A percentile compares a stretch with the other conserved stretches of the same genome.
These are phyloP conservation scores for Populus ilicifolia DNA, from an alignment of 345 rosid species.

Conservation along the genomic window DNA sequence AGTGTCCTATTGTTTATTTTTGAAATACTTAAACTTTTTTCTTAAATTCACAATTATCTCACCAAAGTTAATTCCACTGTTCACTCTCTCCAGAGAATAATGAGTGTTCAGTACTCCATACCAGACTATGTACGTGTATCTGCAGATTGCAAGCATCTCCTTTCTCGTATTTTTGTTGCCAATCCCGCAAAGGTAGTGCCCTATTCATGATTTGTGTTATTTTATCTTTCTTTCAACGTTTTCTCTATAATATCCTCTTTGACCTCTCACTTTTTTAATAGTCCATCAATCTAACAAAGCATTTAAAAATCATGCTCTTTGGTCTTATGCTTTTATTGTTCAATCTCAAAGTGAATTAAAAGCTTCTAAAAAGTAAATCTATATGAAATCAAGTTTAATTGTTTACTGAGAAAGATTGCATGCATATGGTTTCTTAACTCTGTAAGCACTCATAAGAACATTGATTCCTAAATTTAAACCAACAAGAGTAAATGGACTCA, in stretches of 20 bases:
- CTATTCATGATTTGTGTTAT: not conserved
- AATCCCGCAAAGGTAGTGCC: slow-evolving; percentile 54
- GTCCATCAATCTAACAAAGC: too few relatives aligned
- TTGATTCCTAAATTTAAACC: too few relatives aligned
- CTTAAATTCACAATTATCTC: not conserved
- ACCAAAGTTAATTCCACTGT: not conserved
- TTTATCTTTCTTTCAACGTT: not conserved
- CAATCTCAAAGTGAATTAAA: too few relatives aligned
- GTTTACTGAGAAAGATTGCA: too few relatives aligned
- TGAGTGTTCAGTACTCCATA: slow-evolving; percentile 55
- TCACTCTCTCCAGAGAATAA: slow-evolving; percentile 46
- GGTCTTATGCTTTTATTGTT: too few relatives aligned
- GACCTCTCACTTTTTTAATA: not conserved
- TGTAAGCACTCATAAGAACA: too few relatives aligned
- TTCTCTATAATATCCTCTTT: not conserved
- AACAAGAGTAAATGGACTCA: too few relatives aligned
- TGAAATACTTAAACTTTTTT: too few relatives aligned
- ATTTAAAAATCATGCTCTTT: too few relatives aligned
- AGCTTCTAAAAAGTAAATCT: too few relatives aligned
- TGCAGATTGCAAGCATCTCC: slow-evolving; percentile 53
- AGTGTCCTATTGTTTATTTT: not conserved
- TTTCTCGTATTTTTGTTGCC: slow-evolving; percentile 60
- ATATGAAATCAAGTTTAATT: too few relatives aligned
- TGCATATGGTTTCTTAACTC: too few relatives aligned
- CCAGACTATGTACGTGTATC: slow-evolving; percentile 70